Conservation (phyloP, 768 basidiomycete species). For the Tulasnella sp. region DNA sequence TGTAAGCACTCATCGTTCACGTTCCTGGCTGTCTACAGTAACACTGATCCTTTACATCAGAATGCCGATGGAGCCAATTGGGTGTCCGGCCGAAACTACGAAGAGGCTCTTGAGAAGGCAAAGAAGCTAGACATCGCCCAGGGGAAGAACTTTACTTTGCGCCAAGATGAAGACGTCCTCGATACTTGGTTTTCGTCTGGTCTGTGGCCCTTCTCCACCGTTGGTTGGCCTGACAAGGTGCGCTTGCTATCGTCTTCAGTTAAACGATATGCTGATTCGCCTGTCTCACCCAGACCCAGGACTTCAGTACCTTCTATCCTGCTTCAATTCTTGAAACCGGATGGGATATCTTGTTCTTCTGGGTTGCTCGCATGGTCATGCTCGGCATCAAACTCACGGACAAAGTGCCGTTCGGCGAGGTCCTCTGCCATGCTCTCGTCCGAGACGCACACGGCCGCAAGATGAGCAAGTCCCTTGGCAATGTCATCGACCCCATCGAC, state of each 20-base stretch:
- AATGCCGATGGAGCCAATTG: constrained; percentile 74
- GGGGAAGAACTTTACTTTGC: constrained; percentile 69
- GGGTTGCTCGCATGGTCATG: constrained; percentile 98
- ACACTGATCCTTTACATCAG: constrained; percentile 45
- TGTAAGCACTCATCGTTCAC: constrained; percentile 47
- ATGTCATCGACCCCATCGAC: constrained; percentile 96
- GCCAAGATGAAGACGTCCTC: constrained; percentile 95
- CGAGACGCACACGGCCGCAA: constrained; percentile 98
- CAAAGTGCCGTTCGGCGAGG: constrained; percentile 91
- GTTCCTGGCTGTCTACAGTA: background rate
- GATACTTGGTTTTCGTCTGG: constrained; percentile 99
- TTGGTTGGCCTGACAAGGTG: constrained; percentile 97
- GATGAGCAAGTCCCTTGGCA: constrained; percentile 98
- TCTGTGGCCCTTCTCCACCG: constrained; percentile 95
- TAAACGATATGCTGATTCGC: background rate
- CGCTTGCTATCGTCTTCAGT: constrained; percentile 16
- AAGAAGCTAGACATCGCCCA: constrained; percentile 59
- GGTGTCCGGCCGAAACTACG: constrained; percentile 83
- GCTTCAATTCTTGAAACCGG: constrained; percentile 92
- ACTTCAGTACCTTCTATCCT: constrained; percentile 84
- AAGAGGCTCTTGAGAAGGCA: constrained; percentile 79
- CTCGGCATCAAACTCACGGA: constrained; percentile 88
- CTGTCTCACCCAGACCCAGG: constrained; percentile 60
- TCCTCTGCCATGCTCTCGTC: constrained; percentile 98
- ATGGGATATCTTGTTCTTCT: constrained; percentile 99